Conservation (phyloP, 345 rosid species). For the Hypericum androsaemum region DNA sequence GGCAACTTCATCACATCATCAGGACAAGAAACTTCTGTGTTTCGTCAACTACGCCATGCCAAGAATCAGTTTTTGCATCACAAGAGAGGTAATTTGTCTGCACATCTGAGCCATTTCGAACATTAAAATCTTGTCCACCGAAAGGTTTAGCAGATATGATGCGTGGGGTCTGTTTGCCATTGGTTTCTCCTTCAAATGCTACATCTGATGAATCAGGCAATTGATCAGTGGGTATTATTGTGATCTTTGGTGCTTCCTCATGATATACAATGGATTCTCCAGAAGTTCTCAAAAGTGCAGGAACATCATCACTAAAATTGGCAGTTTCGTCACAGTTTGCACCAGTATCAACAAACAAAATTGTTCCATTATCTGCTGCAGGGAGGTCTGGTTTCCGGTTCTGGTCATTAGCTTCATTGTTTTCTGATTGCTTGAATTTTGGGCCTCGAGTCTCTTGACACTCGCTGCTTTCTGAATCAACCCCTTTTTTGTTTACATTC, state of each 20-base stretch:
- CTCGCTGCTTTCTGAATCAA: conserved; percentile 25
- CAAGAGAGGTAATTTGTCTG: conserved; percentile 13
- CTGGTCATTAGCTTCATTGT: conserved; percentile 12
- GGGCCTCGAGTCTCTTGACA: conserved; percentile 21
- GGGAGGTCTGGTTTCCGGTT: conserved; percentile 11
- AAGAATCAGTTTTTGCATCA: conserved; percentile 16
- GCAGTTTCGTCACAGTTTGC: conserved; percentile 15
- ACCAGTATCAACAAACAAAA: conserved; percentile 21
- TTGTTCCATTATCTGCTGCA: conserved; percentile 15
- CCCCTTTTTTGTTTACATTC: conserved; percentile 20
- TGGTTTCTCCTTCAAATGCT: conserved; percentile 8
- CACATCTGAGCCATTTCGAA: conserved; percentile 12
- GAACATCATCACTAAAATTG: conserved; percentile 15
- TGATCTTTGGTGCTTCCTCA: conserved; percentile 12
- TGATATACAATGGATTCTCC: conserved; percentile 6
- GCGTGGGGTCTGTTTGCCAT: conserved; percentile 12
- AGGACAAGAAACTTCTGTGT: conserved; percentile 13
- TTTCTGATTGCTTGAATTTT: conserved; percentile 16
- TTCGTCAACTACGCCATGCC: conserved; percentile 12
- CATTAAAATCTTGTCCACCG: conserved; percentile 12
- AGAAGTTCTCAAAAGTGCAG: conserved; percentile 17
- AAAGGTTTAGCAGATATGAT: conserved; percentile 12
- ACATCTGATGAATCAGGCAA: conserved; percentile 3
- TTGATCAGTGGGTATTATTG: conserved; percentile 6
- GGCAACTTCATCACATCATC: conserved; percentile 15